phyloP scores from a whole-genome alignment of 1,139 yeast species.

The Sugiyamaella castrensis region DNA sequence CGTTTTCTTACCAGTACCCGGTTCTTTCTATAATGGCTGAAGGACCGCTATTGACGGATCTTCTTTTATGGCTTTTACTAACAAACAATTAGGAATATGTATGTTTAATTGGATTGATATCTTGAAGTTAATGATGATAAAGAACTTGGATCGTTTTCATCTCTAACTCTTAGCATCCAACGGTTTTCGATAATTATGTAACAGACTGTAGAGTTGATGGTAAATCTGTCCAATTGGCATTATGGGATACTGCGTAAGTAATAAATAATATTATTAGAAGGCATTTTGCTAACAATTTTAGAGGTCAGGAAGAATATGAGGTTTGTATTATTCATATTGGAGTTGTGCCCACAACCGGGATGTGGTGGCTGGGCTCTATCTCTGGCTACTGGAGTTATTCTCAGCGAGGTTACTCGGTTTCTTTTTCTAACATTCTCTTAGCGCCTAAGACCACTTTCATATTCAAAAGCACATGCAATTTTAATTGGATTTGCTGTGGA shows the following conservation, averaged over 20 bases:
- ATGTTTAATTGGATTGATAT: background rate
- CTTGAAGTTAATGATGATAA: no score
- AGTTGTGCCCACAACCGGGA: background rate
- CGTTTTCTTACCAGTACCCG: no score
- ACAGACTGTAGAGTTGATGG: slow-evolving; percentile 93
- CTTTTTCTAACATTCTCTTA: slow-evolving; percentile 33
- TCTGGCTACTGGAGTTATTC: no score
- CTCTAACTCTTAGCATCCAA: slow-evolving; percentile 61
- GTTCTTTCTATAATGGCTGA: no score
- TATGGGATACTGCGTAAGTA: slow-evolving; percentile 85
- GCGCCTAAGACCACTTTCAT: slow-evolving; percentile 62
- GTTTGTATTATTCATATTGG: slow-evolving; percentile 19
- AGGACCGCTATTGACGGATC: no score
- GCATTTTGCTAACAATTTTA: slow-evolving; percentile 15
- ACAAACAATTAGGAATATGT: slow-evolving; percentile 13
- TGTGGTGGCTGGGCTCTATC: no score
- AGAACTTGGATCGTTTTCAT: no score
- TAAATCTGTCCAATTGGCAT: slow-evolving; percentile 79
- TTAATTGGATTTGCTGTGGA: slow-evolving; percentile 67
- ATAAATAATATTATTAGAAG: background rate
- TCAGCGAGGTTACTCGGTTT: no score
- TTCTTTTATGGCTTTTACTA: no score
- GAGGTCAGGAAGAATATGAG: slow-evolving; percentile 75
- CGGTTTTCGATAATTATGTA: slow-evolving; percentile 92
- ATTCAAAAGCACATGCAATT: slow-evolving; percentile 66